A percentile compares a stretch with the other conserved stretches of the same genome.
Conservation (phyloP, 1,139 yeast genomes). For the Kurtzmaniella quercitrusa region DNA sequence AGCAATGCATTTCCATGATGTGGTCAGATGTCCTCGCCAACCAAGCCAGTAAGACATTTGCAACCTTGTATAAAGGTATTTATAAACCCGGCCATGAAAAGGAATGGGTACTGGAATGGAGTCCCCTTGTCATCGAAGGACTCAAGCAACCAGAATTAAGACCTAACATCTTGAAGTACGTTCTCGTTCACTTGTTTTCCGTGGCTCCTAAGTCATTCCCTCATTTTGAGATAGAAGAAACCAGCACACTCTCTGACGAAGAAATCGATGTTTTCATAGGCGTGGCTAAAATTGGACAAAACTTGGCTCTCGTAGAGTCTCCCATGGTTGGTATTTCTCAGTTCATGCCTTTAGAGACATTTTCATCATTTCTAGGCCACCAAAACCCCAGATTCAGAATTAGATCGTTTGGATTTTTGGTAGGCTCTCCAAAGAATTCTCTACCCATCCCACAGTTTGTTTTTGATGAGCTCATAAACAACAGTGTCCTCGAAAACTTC, state of each 20-base stretch:
- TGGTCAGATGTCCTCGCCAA: conserved; percentile 61
- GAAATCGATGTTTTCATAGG: conserved; percentile 46
- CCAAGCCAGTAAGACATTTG: conserved; percentile 60
- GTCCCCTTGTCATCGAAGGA: conserved; percentile 29
- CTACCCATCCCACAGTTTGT: conserved; percentile 45
- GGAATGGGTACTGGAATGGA: conserved; percentile 57
- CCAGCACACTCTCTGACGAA: conserved; percentile 15
- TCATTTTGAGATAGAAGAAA: conserved; percentile 33
- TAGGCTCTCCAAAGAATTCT: conserved; percentile 60
- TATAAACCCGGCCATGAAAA: conserved; percentile 14
- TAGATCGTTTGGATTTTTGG: conserved; percentile 55
- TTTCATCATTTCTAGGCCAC: conserved; percentile 38
- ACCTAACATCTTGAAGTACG: conserved; percentile 51
- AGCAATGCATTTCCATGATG: conserved; percentile 45
- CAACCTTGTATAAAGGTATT: conserved; percentile 35
- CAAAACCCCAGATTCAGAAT: conserved; percentile 46
- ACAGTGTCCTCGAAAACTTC: conserved; percentile 39
- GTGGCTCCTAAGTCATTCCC: conserved; percentile 29
- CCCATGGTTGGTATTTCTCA: conserved; percentile 18
- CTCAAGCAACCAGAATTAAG: conserved; percentile 28
- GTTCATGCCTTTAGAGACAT: neutral
- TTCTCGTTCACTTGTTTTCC: conserved; percentile 61
- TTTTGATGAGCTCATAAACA: conserved; percentile 36
- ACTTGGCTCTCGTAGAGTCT: conserved; percentile 47
- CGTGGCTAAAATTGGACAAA: conserved; percentile 62